Conservation (phyloP, 2,329 filamentous ascomycete genomes). For the Tolypocladium ophioglossoides region DNA sequence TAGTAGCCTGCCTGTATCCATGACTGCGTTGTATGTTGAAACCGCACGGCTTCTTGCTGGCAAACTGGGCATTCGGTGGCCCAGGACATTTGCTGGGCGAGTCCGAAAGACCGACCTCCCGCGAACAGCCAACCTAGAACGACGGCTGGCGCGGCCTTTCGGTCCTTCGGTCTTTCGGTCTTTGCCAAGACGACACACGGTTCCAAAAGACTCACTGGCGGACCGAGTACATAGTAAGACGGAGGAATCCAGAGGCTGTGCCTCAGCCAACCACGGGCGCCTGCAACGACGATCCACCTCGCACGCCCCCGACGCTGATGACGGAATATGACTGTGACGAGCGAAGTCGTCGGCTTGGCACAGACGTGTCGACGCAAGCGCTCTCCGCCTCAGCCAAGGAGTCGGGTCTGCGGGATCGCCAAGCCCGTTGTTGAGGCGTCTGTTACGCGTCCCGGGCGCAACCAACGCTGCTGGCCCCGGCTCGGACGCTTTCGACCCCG, state of each 20-base stretch:
- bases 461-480: neutral
- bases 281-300: neutral
- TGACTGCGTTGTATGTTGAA: neutral
- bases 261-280: too few relatives aligned
- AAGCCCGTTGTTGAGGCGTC: neutral
- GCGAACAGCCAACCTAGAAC: neutral
- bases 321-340: neutral
- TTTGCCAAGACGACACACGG: neutral
- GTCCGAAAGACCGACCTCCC: neutral
- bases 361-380: too few relatives aligned
- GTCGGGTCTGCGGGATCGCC: neutral
- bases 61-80: too few relatives aligned
- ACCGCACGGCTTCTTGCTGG: too few relatives aligned
- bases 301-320: neutral
- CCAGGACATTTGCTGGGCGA: neutral
- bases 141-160: neutral
- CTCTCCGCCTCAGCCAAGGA: neutral
- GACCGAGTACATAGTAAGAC: too few relatives aligned
- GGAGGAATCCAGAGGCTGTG: too few relatives aligned
- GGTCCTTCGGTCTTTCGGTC: neutral
- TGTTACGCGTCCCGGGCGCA: neutral
- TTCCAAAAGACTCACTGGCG: neutral
- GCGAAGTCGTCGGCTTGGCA: neutral
- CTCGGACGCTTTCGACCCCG: neutral
- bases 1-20: neutral